Percentiles rank a stretch among this genome's conserved stretches.
Conservation (phyloP, 495 filamentous ascomycete species). For the Neurospora africana region DNA sequence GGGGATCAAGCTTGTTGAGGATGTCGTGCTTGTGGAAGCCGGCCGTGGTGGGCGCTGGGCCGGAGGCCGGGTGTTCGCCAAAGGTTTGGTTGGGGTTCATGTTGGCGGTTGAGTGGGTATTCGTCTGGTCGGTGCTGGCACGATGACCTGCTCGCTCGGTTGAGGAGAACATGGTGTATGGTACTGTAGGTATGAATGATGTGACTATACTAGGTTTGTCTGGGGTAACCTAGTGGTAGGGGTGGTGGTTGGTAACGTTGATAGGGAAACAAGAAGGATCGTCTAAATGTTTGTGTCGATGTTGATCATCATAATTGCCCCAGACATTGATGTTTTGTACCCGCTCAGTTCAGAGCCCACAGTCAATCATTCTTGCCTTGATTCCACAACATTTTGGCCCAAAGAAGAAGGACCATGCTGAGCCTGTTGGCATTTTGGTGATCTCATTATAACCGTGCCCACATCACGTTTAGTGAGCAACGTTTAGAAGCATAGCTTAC, state of each 20-base stretch:
- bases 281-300: not conserved
- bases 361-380: not conserved
- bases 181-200: not conserved
- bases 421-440: not conserved
- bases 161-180: not conserved
- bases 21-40: slow-evolving; percentile 49
- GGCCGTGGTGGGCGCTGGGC: slow-evolving; percentile 20
- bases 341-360: not conserved
- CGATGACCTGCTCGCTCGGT: not conserved
- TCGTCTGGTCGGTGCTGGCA: not conserved
- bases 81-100: slow-evolving; percentile 4
- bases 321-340: not conserved
- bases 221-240: not conserved
- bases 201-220: not conserved
- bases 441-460: not conserved
- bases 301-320: not conserved
- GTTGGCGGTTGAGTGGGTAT: not conserved
- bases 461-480: not conserved
- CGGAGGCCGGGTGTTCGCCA: slow-evolving; percentile 17
- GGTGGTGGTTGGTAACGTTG: not conserved
- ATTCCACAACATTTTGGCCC: not conserved
- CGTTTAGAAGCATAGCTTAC: not conserved
- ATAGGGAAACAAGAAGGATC: not conserved
- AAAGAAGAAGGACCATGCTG: not conserved
- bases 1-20: slow-evolving; percentile 56